These are phyloP conservation scores for Tetrahymena elliotti DNA, from an alignment of 73 alveolate species.

Conservation along the genomic window DNA sequence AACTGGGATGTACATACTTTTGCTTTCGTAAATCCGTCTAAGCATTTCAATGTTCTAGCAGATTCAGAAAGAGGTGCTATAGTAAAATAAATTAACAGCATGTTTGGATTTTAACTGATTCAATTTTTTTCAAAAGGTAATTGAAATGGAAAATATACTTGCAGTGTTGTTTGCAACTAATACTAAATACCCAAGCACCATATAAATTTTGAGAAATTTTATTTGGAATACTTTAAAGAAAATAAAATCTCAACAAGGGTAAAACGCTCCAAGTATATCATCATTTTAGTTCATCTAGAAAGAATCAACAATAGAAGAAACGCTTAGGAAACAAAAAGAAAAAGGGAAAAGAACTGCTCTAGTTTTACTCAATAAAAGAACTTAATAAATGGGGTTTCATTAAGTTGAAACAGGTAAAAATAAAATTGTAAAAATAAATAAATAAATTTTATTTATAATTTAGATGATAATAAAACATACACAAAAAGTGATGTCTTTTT, in stretches of 20 bases:
- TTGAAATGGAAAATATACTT: slow-evolving; percentile 73
- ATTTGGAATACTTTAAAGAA: slow-evolving; percentile 14
- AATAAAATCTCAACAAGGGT: background rate
- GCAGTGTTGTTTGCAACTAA: slow-evolving; percentile 79
- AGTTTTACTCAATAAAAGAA: background rate
- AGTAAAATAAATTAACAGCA: background rate
- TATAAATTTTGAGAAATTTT: slow-evolving; percentile 55
- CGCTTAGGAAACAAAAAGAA: background rate
- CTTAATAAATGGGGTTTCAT: background rate
- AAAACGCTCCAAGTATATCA: background rate
- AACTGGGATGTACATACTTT: slow-evolving; percentile 92
- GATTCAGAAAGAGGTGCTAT: slow-evolving; percentile 75
- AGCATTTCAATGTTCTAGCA: slow-evolving; percentile 65
- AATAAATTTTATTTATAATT: background rate
- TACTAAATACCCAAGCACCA: slow-evolving; percentile 62
- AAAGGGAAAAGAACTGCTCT: background rate
- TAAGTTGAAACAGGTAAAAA: background rate
- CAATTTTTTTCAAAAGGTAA: slow-evolving; percentile 15
- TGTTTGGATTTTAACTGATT: background rate
- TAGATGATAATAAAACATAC: slow-evolving; percentile 8
- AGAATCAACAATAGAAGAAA: background rate
- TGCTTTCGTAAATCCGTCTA: slow-evolving; percentile 55
- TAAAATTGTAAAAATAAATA: background rate
- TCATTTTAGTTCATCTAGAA: background rate
- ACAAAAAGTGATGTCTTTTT: slow-evolving; percentile 29